Conservation (phyloP, 495 filamentous ascomycete genomes). For the Penicillium argentinense region DNA sequence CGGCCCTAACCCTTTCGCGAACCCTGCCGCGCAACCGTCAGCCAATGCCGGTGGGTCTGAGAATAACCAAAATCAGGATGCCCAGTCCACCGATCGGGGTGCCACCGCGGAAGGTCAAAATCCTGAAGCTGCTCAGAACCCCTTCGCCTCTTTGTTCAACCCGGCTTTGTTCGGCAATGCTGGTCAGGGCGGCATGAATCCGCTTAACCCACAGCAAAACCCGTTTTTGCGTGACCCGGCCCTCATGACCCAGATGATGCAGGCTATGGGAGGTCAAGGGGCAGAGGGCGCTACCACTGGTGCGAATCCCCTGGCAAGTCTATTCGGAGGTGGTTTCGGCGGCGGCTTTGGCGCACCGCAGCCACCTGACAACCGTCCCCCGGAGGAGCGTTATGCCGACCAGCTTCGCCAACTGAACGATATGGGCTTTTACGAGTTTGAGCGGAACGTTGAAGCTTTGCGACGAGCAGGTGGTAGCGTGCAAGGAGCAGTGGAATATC, state of each 20-base stretch:
- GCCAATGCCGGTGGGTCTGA: slow-evolving; percentile 18
- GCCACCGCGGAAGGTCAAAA: slow-evolving; percentile 28
- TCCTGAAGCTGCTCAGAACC: slow-evolving; percentile 45
- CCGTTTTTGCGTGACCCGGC: slow-evolving; percentile 51
- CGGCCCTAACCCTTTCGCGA: slow-evolving; percentile 40
- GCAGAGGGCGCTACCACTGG: slow-evolving; percentile 29
- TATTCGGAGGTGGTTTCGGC: slow-evolving; percentile 43
- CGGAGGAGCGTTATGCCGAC: slow-evolving; percentile 88
- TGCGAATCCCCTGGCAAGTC: slow-evolving; percentile 37
- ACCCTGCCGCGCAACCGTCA: slow-evolving; percentile 21
- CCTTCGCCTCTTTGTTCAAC: slow-evolving; percentile 54
- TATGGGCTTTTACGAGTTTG: slow-evolving; percentile 98
- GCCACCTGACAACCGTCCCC: slow-evolving; percentile 77
- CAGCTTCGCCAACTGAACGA: slow-evolving; percentile 94
- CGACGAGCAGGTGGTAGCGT: slow-evolving; percentile 90
- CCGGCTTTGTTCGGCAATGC: slow-evolving; percentile 36
- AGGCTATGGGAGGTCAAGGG: slow-evolving; percentile 39
- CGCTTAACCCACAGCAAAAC: slow-evolving; percentile 48
- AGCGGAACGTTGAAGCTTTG: slow-evolving; percentile 85
- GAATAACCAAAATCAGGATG: slow-evolving; percentile 20
- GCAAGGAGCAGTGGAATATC: slow-evolving; percentile 87
- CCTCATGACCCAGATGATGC: slow-evolving; percentile 48
- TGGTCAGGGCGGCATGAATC: slow-evolving; percentile 39
- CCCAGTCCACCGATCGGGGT: slow-evolving; percentile 26
- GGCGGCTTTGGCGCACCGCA: slow-evolving; percentile 40